Evolutionary conservation across 2,329 filamentous ascomycete genomes (phyloP).

Genomic region (Verticillium zaregamsianum): DNA sequence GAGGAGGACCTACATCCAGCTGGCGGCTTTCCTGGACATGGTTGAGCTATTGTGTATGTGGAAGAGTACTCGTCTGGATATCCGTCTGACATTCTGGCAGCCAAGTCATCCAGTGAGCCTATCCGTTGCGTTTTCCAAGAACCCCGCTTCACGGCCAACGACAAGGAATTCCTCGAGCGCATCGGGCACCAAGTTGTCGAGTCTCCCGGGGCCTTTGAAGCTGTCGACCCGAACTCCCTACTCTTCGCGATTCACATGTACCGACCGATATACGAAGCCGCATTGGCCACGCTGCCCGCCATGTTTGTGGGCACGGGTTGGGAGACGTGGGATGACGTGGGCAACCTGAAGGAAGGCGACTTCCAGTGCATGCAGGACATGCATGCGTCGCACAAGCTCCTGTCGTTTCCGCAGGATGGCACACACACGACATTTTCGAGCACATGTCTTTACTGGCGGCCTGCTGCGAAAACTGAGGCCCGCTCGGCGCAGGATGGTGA

Average conservation of each 20-base stretch:
- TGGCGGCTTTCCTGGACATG: constrained; percentile 47
- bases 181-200: constrained; percentile 50
- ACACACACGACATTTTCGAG: constrained; percentile 33
- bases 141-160: constrained; percentile 43
- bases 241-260: constrained; percentile 62
- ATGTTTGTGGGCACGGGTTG: constrained; percentile 55
- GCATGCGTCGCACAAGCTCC: constrained; percentile 23
- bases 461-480: background rate
- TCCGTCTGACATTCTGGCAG: background rate
- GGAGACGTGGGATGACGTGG: constrained; percentile 42
- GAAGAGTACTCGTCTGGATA: background rate
- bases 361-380: constrained; percentile 28
- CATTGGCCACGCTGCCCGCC: constrained; percentile 44
- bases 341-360: constrained; percentile 14
- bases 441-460: constrained; percentile 35
- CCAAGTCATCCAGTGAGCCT: constrained; percentile 6
- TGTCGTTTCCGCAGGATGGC: constrained; percentile 32
- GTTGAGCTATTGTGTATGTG: constrained; percentile 37
- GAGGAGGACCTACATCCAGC: constrained; percentile 45
- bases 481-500: background rate
- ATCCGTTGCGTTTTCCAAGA: constrained; percentile 51
- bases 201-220: constrained; percentile 47
- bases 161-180: constrained; percentile 43
- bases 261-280: constrained; percentile 44
- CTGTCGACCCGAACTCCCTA: constrained; percentile 44